Percentiles rank a stretch among this genome's conserved stretches.
These are phyloP conservation scores for Xerocomellus dryophilus DNA, from an alignment of 768 basidiomycete genomes.

Conservation along the genomic window DNA sequence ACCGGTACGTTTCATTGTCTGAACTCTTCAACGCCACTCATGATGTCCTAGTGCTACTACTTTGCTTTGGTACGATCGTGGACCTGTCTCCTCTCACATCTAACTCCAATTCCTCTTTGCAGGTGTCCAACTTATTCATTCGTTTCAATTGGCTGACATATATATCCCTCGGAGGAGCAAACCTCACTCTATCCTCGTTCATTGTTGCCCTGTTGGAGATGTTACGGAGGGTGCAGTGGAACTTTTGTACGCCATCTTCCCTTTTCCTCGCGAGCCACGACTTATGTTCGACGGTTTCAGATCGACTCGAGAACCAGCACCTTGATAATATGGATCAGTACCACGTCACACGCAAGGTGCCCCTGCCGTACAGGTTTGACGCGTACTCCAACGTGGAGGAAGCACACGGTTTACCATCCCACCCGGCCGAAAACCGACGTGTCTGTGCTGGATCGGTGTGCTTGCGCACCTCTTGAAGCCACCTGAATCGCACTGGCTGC, in stretches of 20 bases:
- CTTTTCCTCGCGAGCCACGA: neutral
- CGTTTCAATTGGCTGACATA: constrained; percentile 87
- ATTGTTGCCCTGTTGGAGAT: constrained; percentile 71
- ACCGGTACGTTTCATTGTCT: constrained; percentile 40
- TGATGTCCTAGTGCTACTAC: constrained; percentile 60
- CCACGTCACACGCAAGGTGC: constrained; percentile 81
- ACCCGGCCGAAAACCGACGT: neutral
- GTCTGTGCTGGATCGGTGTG: neutral
- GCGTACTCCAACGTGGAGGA: constrained; percentile 42
- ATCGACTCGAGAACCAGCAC: constrained; percentile 87
- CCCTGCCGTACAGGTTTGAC: constrained; percentile 71
- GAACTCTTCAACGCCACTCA: neutral
- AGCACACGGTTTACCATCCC: constrained; percentile 8
- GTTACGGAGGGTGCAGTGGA: constrained; percentile 85
- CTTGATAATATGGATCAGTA: constrained; percentile 80
- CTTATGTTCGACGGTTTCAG: constrained; percentile 34
- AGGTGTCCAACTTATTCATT: constrained; percentile 71
- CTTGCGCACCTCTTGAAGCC: too few relatives aligned
- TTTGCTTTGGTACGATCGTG: constrained; percentile 59
- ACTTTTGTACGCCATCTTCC: constrained; percentile 63
- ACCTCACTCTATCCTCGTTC: constrained; percentile 57
- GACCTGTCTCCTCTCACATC: neutral
- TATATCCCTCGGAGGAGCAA: constrained; percentile 51
- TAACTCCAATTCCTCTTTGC: neutral
- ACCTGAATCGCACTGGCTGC: too few relatives aligned